Evolutionary conservation across 1,284 basidiomycete genomes (phyloP), one percentile per base, ranked within the genome.

Genomic region (Uromyces viciae-fabae): DNA sequence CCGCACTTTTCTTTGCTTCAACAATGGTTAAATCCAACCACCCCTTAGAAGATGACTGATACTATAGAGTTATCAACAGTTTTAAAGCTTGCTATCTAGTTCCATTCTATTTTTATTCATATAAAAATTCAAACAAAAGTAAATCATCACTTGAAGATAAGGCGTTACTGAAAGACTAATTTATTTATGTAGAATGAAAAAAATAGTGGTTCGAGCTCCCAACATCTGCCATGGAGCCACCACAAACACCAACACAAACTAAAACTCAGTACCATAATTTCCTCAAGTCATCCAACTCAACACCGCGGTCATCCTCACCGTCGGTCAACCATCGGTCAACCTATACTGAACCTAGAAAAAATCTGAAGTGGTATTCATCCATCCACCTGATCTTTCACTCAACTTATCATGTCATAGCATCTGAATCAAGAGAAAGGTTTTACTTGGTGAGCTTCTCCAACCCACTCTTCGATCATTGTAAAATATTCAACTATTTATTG

Each of bases 291-390:
- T 3, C 19, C 68, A 49, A 33, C 11, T 28, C 46, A 33, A 64
- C 17, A 68, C 14, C 15, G 46, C 46, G n/a, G n/a, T n/a, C n/a
- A n/a, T n/a, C n/a, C 69, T 31, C 69, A 54, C 17, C 14, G 2
- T 9, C 38, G 15, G 19, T 36, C 28, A 1, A 4, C 38, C 38
- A 25, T 43, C 68, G 42, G 33, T 1, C 71, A 46, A 31, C 73
- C 56, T 42, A 33, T 14, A 28, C 42, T 5, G 38, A 15, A 28
- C 9, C 43, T 0, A 62, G 14, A 40, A 46, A 40, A 31, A 75
- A 38, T 46, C 56, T 75, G 54, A 80, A 80, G 40, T 80, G 77
- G 77, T 80, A 73, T 33, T 54, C 69, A n/a, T 72, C 42, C 56
- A 80, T 80, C 58, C 56, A 80, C 28, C 68, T 40, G 11, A 46